phyloP scores from a whole-genome alignment of 306 rosid genomes.

The Vachellia collinsii region DNA sequence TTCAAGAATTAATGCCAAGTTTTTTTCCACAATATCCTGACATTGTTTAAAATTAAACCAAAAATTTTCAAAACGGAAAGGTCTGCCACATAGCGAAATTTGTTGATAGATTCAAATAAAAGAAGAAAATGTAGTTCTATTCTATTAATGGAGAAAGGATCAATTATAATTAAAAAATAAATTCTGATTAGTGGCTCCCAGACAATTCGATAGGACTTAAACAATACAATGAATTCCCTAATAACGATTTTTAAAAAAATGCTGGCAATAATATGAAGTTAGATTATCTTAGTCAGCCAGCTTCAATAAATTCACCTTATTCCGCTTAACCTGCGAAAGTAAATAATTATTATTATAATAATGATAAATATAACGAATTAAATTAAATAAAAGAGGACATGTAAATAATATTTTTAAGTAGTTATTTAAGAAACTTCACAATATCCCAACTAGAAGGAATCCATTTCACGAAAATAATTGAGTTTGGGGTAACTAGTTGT shows the following conservation, averaged over 20 bases:
- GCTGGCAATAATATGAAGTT: slow-evolving; percentile 29
- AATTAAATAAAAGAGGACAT: not conserved
- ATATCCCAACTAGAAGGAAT: not conserved
- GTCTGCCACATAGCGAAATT: no score
- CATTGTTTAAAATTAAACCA: no score
- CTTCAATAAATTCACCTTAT: slow-evolving; percentile 37
- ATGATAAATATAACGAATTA: not conserved
- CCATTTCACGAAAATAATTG: not conserved
- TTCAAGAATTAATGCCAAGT: no score
- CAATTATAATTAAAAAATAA: no score
- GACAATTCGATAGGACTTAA: no score
- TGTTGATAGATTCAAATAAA: no score
- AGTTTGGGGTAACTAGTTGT: not conserved
- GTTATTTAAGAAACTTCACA: not conserved
- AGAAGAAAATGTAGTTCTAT: no score
- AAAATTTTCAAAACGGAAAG: no score
- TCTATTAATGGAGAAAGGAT: no score
- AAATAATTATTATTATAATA: not conserved
- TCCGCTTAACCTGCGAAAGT: slow-evolving; percentile 41
- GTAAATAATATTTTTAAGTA: slow-evolving; percentile 20
- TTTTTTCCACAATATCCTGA: no score
- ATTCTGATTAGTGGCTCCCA: no score
- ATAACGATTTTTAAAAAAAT: no score
- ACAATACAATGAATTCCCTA: not conserved
- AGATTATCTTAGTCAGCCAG: slow-evolving; percentile 36